These are phyloP conservation scores for Eimeria maxima DNA, from an alignment of 169 alveolate species.

Conservation along the genomic window DNA sequence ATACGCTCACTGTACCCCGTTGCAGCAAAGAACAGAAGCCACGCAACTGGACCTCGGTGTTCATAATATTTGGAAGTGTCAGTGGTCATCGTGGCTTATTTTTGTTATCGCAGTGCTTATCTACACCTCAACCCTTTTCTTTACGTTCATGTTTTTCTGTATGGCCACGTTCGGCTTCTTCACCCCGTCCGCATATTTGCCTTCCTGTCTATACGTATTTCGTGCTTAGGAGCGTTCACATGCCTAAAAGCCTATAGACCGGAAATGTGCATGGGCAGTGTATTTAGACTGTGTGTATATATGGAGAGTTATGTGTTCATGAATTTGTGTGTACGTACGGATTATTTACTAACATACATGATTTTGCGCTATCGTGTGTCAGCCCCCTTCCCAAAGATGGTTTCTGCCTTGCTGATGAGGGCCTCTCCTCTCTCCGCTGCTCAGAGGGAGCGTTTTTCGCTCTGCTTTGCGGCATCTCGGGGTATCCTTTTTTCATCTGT, in stretches of 20 bases:
- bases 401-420: not conserved
- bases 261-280: too few species aligned
- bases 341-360: not conserved
- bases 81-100: not conserved
- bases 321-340: not conserved
- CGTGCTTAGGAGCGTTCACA: not conserved
- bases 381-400: constrained; percentile 3
- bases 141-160: not conserved
- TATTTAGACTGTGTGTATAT: not conserved
- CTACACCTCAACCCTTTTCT: not conserved
- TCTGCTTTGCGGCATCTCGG: constrained; percentile 25
- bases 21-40: not conserved
- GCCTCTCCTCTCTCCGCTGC: not conserved
- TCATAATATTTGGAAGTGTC: too few species aligned
- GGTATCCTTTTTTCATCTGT: constrained; percentile 10
- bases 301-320: not conserved
- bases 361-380: not conserved
- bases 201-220: not conserved
- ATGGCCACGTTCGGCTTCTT: not conserved
- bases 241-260: not conserved
- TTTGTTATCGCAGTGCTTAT: not conserved
- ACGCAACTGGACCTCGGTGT: too few species aligned
- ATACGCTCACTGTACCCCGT: not conserved
- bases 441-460: not conserved
- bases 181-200: not conserved